phyloP scores from a whole-genome alignment of 2,329 filamentous ascomycete species.

The Neonectria neomacrospora region DNA sequence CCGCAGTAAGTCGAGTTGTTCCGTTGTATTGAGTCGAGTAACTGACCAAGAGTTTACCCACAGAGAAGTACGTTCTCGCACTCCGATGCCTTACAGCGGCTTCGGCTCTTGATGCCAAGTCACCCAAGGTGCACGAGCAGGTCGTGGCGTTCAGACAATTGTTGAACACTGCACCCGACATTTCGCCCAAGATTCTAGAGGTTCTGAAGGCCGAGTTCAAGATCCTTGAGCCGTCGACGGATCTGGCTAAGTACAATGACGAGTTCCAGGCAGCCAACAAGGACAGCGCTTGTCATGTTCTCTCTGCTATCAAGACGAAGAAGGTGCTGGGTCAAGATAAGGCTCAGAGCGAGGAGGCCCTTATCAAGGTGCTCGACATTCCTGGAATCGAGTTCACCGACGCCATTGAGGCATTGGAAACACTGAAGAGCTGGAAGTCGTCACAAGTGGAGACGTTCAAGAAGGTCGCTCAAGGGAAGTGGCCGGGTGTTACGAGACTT shows the following conservation, averaged over 20 bases:
- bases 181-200: constrained; percentile 73
- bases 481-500: constrained; percentile 62
- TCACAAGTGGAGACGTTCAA: constrained; percentile 60
- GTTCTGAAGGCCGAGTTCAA: constrained; percentile 77
- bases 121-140: constrained; percentile 82
- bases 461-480: constrained; percentile 60
- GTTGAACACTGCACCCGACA: constrained; percentile 65
- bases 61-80: constrained; percentile 89
- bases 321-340: constrained; percentile 68
- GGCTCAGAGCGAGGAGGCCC: constrained; percentile 67
- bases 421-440: constrained; percentile 62
- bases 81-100: constrained; percentile 85
- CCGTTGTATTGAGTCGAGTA: background rate
- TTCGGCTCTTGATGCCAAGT: constrained; percentile 72
- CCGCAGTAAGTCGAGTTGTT: constrained; percentile 70
- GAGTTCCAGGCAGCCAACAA: constrained; percentile 72
- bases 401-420: constrained; percentile 59
- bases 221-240: constrained; percentile 65
- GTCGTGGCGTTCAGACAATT: constrained; percentile 74
- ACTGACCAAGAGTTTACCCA: background rate
- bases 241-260: constrained; percentile 73
- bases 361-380: constrained; percentile 68
- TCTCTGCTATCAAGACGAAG: constrained; percentile 71
- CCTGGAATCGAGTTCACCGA: constrained; percentile 64
- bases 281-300: constrained; percentile 69